phyloP scores from a whole-genome alignment of 495 filamentous ascomycete genomes.

The Rostrohypoxylon terebratum region DNA sequence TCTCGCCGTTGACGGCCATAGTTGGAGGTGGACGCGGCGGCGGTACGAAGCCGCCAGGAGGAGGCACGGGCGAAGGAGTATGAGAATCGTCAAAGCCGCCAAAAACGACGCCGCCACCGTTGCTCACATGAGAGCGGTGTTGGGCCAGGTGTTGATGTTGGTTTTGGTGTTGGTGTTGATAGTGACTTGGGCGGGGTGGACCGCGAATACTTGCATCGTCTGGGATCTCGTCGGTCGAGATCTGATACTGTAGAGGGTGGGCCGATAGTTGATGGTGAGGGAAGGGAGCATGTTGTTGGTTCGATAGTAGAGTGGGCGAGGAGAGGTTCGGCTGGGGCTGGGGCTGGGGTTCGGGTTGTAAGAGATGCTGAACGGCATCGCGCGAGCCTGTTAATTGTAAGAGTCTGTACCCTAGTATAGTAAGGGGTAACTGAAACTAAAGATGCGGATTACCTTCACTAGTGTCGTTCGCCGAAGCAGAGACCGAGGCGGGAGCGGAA shows the following conservation, averaged over 20 bases:
- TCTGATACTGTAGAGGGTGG: slow-evolving; percentile 31
- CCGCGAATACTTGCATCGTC: slow-evolving; percentile 31
- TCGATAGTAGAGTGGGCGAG: slow-evolving; percentile 22
- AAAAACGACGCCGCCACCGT: slow-evolving; percentile 59
- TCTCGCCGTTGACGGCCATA: slow-evolving; percentile 49
- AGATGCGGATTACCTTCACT: slow-evolving; percentile 40
- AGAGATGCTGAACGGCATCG: slow-evolving; percentile 29
- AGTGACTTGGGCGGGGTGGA: slow-evolving; percentile 35
- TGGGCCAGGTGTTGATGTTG: slow-evolving; percentile 47
- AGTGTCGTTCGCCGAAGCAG: slow-evolving; percentile 22
- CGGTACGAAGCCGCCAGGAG: slow-evolving; percentile 43
- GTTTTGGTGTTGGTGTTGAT: slow-evolving; percentile 46
- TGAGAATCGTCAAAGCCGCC: slow-evolving; percentile 60
- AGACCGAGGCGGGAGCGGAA: slow-evolving; percentile 18
- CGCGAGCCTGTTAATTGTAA: slow-evolving; percentile 44
- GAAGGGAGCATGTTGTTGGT: slow-evolving; percentile 31
- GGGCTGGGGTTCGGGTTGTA: slow-evolving; percentile 42
- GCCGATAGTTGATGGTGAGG: slow-evolving; percentile 17
- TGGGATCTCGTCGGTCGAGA: neutral
- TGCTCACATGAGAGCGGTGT: slow-evolving; percentile 57
- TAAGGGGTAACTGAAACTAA: neutral
- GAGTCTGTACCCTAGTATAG: slow-evolving; percentile 29
- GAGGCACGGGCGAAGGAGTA: slow-evolving; percentile 61
- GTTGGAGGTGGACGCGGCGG: slow-evolving; percentile 50
- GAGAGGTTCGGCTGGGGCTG: slow-evolving; percentile 37